Base-by-base conservation (phyloP, 1,139 yeast genomes). In the Yamadazyma spencermartinsiae region DNA sequence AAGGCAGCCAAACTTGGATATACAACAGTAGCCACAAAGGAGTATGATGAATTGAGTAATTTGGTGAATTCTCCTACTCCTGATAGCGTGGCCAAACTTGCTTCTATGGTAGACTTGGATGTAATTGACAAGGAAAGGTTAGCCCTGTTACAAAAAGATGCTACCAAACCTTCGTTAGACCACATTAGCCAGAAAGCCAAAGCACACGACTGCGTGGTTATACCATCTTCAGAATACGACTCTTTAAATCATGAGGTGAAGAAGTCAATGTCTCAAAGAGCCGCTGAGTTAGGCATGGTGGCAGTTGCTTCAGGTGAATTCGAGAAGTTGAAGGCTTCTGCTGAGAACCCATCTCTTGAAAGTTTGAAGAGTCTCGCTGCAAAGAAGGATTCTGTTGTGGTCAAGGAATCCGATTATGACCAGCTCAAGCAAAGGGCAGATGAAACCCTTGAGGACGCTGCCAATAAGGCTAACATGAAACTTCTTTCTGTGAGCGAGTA, bases 151-250 rank as follows among this genome's bases (percentile, higher is more conserved):
- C 26, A 45, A 21, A 28, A 25, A 10, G 19, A 33, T n/a, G 38
- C 46, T 8, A 26, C 32, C 4, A 20, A 18, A 9, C 51, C 51
- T 4, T 33, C 49, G 8, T 14, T 42, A 10, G 49, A 44, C 0
- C 58, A 58, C 35, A 28, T 68, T 4, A 40, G 41, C 13, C 38
- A 44, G 15, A 60, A 57, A 34, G 60, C 67, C 3, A 41, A 37
- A 14, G 32, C 20, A 3, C 36, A 44, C 18, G 55, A 52, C 9
- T 46, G 54, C 15, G 47, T 52, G 4, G 49, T 62, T 12, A 38
- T 65, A 24, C 31, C 49, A 2, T 30, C 37, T 4, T 33, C 39
- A 1, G 52, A 48, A 1, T 49, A 44, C 33, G 48, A 52, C 8
- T 10, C 20, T 2, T 27, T 37, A 10, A 25, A 28, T 17, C 3